Evolutionary conservation across 345 rosid species (phyloP), one percentile per base, ranked within the genome.

Genomic region (Populus pruinosa): DNA sequence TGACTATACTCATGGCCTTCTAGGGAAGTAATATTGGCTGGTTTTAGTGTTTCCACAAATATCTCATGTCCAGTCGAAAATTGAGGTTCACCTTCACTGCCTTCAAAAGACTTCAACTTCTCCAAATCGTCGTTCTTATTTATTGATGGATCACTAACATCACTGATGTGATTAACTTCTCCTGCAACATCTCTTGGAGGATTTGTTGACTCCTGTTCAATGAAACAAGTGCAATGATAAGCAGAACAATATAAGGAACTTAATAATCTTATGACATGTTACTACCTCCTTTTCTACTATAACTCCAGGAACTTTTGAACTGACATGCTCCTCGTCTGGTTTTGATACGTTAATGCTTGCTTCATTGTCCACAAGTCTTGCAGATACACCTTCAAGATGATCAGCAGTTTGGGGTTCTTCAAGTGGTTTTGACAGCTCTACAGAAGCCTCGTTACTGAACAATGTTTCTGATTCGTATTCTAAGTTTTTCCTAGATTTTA

Each of bases 191-290:
- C 49, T 62, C 61, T 23, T 6, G 62, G 33, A 84, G 66, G 68
- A 72, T 68, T 76, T 47, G 43, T 56, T 1, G 70, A 21, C 77
- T 67, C 82, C 85, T 84, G 70, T 78, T 81, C 69, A 82, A 71
- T 81, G 67, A 79, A 77, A 80, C 7, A 10, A 69, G 50, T 16
- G 6, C 23, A 47, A 6, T 38, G 27, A 31, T 29, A 43, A 31
- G 16, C 16, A n/a, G 35, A 27, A 31, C 17, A 68, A 27, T 5
- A 18, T 16, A 23, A 13, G 21, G 18, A 50, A 53, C 2, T 55
- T 21, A 2, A 16, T 41, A n/a, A 8, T 12, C 29, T 6, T 5
- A 43, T 27, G 25, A 6, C 14, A 20, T 44, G 41, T 38, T 78
- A 80, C 84, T 65, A 73, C 59, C 70, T 74, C 83, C 71, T 75